Evolutionary conservation across 1,139 yeast genomes (phyloP).

Genomic region (Diutina mesorugosa): DNA sequence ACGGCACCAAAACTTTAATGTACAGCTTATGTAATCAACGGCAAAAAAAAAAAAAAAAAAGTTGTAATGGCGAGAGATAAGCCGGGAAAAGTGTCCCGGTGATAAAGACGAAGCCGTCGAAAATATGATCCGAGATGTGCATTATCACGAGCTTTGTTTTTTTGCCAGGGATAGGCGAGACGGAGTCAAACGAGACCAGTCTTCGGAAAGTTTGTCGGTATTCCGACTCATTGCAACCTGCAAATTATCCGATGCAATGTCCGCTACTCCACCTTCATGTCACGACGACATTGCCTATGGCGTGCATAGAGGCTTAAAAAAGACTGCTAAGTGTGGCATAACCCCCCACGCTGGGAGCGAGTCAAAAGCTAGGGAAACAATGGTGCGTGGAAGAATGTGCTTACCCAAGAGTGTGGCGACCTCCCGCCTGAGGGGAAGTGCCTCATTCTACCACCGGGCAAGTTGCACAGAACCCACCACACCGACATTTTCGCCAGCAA

Average conservation of each 20-base stretch:
- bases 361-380: no score
- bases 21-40: not conserved
- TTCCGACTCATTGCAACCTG: not conserved
- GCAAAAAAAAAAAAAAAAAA: not conserved
- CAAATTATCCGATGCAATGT: not conserved
- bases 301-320: not conserved
- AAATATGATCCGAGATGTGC: no score
- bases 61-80: not conserved
- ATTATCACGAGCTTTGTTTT: no score
- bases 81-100: not conserved
- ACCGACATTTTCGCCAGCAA: not conserved
- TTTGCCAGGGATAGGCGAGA: no score
- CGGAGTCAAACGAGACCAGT: no score
- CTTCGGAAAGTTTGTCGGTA: not conserved
- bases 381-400: no score
- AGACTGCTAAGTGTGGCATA: not conserved
- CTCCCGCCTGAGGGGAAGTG: no score
- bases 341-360: no score
- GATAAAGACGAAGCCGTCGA: no score
- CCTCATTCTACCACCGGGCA: no score
- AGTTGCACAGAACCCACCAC: no score
- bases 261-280: not conserved
- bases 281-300: not conserved
- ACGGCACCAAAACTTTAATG: slow-evolving; percentile 1
- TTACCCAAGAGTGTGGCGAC: no score